phyloP scores from a whole-genome alignment of 257 asterid species.

The Petrea volubilis region DNA sequence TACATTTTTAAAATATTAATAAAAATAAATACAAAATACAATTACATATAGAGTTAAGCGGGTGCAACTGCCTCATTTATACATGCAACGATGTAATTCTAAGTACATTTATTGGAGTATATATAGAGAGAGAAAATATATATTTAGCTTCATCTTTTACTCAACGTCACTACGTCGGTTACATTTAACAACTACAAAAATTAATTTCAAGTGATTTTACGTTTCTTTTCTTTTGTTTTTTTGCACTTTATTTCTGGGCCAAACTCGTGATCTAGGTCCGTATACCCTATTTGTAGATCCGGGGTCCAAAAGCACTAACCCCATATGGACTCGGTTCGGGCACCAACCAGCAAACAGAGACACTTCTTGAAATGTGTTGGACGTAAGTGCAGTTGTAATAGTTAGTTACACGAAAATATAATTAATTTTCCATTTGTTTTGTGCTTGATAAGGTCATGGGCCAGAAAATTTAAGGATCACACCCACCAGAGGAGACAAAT shows the following conservation, averaged over 20 bases:
- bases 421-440: neutral
- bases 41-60: no score
- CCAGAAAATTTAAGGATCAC: constrained; percentile 26
- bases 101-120: no score
- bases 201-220: neutral
- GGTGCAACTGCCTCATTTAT: no score
- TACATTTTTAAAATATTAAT: no score
- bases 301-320: constrained; percentile 3
- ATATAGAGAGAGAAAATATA: no score
- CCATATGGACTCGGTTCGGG: constrained; percentile 34
- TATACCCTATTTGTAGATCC: neutral
- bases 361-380: constrained; percentile 26
- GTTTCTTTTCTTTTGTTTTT: neutral
- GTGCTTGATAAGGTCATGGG: constrained; percentile 16
- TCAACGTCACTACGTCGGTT: no score
- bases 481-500: constrained; percentile 41
- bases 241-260: neutral
- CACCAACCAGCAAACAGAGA: constrained; percentile 54
- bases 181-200: no score
- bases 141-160: no score
- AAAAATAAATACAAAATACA: no score
- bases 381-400: constrained; percentile 12
- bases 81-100: no score
- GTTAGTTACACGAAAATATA: neutral
- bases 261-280: neutral